Evolutionary conservation across 345 rosid species (phyloP), one percentile per base, ranked within the genome.

Genomic region (Corchorus capsularis): DNA sequence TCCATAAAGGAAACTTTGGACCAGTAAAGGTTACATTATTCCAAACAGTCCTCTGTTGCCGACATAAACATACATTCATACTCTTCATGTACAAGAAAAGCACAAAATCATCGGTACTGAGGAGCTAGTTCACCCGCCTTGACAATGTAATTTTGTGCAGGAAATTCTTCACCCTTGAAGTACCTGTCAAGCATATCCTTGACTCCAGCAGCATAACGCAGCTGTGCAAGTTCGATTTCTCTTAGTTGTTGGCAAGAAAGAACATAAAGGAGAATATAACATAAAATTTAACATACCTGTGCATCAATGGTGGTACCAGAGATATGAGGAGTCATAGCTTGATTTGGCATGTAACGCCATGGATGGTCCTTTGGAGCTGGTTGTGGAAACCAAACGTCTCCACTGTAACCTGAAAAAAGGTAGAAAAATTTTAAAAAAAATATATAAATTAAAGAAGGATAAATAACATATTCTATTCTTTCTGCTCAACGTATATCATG

Each of bases 311-410:
- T 93, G 80, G 98, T 95, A 55, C 99, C 99, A 22, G 99, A 95
- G 70, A 93, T 84, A 85, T 95, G 98, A 78, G 98, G 99, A 4
- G 98, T 95, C 99, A 95, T 95, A 35, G 98, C 98, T 4, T 95
- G 99, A 85, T 95, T 92, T 52, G 98, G 96, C 98, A 95, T 95
- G 85, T 90, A 91, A 32, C 99, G 95, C 99, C 99, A 95, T 27
- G 98, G 99, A 60, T 95, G 99, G 78, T 95, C 96, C 83, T 92
- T 93, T 16, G 99, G 97, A 69, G 99, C 97, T 19, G 98, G 98
- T 63, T 95, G 98, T 17, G 97, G 99, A 57, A 86, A 20, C 99
- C 99, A 95, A 67, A 92, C 97, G 84, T 95, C 99, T 47, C 98
- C 98, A 60, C 99, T 90, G 76, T 95, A 95, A 22, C 99, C 96